These are phyloP conservation scores for Tremellales sp. DNA, from an alignment of 1,284 basidiomycete genomes.

Conservation along the genomic window DNA sequence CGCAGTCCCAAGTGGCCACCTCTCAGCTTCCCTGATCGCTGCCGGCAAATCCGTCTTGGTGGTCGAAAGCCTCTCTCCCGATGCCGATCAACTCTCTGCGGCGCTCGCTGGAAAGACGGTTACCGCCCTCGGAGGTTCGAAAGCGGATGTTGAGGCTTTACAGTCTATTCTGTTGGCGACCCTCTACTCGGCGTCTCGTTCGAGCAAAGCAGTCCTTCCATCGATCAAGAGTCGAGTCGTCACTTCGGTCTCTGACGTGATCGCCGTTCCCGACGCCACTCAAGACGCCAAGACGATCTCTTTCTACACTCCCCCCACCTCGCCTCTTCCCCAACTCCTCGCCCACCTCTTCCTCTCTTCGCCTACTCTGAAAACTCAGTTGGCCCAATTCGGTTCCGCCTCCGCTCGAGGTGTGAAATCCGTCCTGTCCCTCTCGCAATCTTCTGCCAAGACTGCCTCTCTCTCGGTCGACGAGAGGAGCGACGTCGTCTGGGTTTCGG, in stretches of 20 bases:
- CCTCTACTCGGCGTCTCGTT: slow-evolving; percentile 44
- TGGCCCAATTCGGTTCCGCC: slow-evolving; percentile 44
- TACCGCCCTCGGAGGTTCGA: slow-evolving; percentile 34
- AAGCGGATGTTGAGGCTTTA: slow-evolving; percentile 41
- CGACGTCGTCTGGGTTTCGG: slow-evolving; percentile 48
- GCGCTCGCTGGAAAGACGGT: slow-evolving; percentile 37
- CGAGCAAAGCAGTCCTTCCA: slow-evolving; percentile 39
- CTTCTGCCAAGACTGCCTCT: slow-evolving; percentile 13
- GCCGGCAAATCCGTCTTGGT: slow-evolving; percentile 26
- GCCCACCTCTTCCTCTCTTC: slow-evolving; percentile 49
- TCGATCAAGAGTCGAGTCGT: slow-evolving; percentile 39
- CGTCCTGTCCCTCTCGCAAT: slow-evolving; percentile 39
- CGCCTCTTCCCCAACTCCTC: slow-evolving; percentile 45
- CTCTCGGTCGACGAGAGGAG: slow-evolving; percentile 21
- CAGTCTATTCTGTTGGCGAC: slow-evolving; percentile 36
- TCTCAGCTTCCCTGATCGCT: slow-evolving; percentile 24
- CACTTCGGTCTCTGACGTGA: slow-evolving; percentile 13
- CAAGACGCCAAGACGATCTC: slow-evolving; percentile 46
- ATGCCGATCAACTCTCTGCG: slow-evolving; percentile 30
- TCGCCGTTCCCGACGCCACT: slow-evolving; percentile 13
- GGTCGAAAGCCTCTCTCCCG: slow-evolving; percentile 39
- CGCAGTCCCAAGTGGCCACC: slow-evolving; percentile 35
- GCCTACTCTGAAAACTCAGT: slow-evolving; percentile 37
- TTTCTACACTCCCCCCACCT: slow-evolving; percentile 46
- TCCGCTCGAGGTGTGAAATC: slow-evolving; percentile 47